Evolutionary conservation across 345 rosid species (phyloP).

Genomic region (Salix arbutifolia): DNA sequence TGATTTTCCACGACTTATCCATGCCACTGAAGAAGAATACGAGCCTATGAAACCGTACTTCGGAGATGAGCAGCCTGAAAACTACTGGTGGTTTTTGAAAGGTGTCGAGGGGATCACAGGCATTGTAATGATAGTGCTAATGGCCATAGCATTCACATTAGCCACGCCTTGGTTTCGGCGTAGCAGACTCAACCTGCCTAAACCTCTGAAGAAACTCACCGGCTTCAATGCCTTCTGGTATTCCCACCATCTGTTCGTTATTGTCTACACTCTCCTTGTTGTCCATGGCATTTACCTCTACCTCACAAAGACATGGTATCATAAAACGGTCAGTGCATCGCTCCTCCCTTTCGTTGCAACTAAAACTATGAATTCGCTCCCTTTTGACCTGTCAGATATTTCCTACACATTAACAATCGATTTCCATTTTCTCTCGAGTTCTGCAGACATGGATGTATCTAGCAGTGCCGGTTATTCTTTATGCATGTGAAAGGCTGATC

Average conservation of each 20-base stretch:
- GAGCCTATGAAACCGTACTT: conserved; percentile 56
- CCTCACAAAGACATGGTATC: conserved; percentile 68
- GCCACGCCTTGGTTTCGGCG: conserved; percentile 92
- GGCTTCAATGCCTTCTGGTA: conserved; percentile 96
- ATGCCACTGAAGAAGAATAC: conserved; percentile 55
- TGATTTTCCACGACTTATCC: conserved; percentile 65
- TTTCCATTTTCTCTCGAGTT: not conserved
- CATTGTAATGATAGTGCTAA: conserved; percentile 62
- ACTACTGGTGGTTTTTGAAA: conserved; percentile 73
- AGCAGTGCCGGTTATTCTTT: conserved; percentile 60
- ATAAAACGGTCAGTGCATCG: conserved; percentile 54
- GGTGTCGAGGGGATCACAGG: conserved; percentile 84
- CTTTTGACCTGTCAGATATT: not conserved
- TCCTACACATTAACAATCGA: not conserved
- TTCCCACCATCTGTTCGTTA: conserved; percentile 73
- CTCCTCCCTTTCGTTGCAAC: not conserved
- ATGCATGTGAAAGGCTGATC: conserved; percentile 60
- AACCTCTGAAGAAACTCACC: conserved; percentile 58
- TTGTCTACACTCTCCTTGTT: conserved; percentile 71
- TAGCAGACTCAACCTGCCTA: conserved; percentile 68
- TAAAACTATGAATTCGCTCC: not conserved
- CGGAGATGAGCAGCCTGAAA: conserved; percentile 51
- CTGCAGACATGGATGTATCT: conserved; percentile 91
- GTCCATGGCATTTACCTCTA: conserved; percentile 74
- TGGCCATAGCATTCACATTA: conserved; percentile 75